Base-by-base conservation (phyloP, 1,284 basidiomycete species). In the Ustilago cynodontis region DNA sequence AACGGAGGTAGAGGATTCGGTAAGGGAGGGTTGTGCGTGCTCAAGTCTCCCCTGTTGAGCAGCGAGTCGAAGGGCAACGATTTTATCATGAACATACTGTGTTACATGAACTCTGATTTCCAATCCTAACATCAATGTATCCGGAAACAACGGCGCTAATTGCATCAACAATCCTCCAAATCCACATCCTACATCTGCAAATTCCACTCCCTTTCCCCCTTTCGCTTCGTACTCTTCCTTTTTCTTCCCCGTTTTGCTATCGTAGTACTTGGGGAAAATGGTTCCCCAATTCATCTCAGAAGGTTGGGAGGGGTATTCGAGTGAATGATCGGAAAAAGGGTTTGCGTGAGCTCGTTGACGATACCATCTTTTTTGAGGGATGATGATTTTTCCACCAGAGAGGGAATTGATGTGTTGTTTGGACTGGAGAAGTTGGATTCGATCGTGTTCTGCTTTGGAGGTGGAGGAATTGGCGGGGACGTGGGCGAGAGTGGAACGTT, bases 91-190 rank as follows among this genome's bases (percentile, higher is more conserved):
- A 31, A 99, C 97, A 86, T 98, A 99, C 86, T 97, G 93, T 0
- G 95, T 94, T 60, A 99, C 97, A 82, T 97, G 93, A 1, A 94
- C 92, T 50, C 97, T 91, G 81, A 99, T 99, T 88, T 99, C 97
- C 91, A 99, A 92, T 16, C 97, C 97, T 45, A 99, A 90, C 90
- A 99, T 98, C 63, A 98, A 89, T 0, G 90, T 94, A 71, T 97
- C 91, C 13, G 97, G 97, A 86, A 93, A 98, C 64, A 94, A 87
- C 6, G 95, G 94, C 0, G 95, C 94, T 26, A 99, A 90, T 9
- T 93, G 88, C 82, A 97, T 93, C 66, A 98, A 88, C 47, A 99
- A 90, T 8, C 97, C 97, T 18, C 97, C 97, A 83, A 99, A 99
- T 43, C 97, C 97, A 86, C 97, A 99, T 0, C 97, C 97, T 24